Conservation (phyloP, 2,329 filamentous ascomycete genomes). For the Diaporthe vaccinii region DNA sequence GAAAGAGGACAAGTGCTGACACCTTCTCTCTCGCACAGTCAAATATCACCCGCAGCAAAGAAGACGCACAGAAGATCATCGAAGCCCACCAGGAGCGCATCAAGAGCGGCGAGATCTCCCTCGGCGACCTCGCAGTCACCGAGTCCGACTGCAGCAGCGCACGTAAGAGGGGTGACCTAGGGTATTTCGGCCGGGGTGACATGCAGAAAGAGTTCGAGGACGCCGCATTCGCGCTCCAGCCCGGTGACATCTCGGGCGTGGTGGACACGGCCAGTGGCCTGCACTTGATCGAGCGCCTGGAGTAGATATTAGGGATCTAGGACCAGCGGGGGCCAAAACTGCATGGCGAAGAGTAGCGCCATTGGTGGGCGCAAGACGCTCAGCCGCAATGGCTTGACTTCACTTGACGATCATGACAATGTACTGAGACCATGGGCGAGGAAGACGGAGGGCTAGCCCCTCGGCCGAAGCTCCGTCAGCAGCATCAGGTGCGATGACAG, state of each 20-base stretch:
- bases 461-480: slow-evolving; percentile 46
- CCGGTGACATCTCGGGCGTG: slow-evolving; percentile 86
- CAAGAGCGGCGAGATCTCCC: slow-evolving; percentile 72
- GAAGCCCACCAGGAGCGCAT: slow-evolving; percentile 82
- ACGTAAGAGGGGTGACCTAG: slow-evolving; percentile 92
- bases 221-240: slow-evolving; percentile 89
- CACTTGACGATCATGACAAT: background rate
- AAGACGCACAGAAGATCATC: slow-evolving; percentile 86
- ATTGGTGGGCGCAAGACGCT: background rate
- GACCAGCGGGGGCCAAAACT: background rate
- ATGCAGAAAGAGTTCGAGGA: slow-evolving; percentile 99
- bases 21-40: slow-evolving; percentile 59
- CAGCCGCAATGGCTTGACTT: slow-evolving; percentile 14
- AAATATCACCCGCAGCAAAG: slow-evolving; percentile 88
- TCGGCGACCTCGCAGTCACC: slow-evolving; percentile 87
- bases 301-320: slow-evolving; percentile 59
- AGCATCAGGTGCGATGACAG: slow-evolving; percentile 25
- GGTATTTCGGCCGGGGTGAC: slow-evolving; percentile 92
- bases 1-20: slow-evolving; percentile 16
- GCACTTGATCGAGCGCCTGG: slow-evolving; percentile 87
- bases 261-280: slow-evolving; percentile 94
- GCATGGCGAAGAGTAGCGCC: background rate
- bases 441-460: slow-evolving; percentile 75
- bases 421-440: background rate
- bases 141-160: slow-evolving; percentile 98